phyloP scores from a whole-genome alignment of 257 asterid genomes.

The Penstemon eatonii region DNA sequence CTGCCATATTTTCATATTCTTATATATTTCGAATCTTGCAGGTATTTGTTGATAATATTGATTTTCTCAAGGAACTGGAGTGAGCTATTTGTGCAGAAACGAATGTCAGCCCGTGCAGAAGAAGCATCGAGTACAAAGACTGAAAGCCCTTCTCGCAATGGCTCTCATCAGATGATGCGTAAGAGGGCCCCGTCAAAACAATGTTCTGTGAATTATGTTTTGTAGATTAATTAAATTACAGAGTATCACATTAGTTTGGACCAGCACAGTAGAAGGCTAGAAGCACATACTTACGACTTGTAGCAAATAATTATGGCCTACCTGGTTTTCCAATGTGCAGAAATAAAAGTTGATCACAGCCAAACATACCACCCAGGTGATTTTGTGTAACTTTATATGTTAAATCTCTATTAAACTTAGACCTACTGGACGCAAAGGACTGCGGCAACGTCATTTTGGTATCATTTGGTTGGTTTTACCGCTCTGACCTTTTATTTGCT shows the following conservation, averaged over 20 bases:
- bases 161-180: slow-evolving; percentile 2
- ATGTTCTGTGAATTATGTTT: slow-evolving; percentile 24
- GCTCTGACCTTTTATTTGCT: no score
- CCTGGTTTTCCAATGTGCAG: no score
- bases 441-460: no score
- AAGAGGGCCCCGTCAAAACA: neutral
- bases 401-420: no score
- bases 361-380: no score
- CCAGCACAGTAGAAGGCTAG: slow-evolving; percentile 15
- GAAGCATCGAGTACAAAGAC: slow-evolving; percentile 15
- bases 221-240: slow-evolving; percentile 35
- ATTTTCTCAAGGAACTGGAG: slow-evolving; percentile 89
- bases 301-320: neutral
- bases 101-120: slow-evolving; percentile 12
- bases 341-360: no score
- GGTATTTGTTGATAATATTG: slow-evolving; percentile 93
- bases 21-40: slow-evolving; percentile 34
- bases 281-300: slow-evolving; percentile 1
- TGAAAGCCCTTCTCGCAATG: slow-evolving; percentile 2
- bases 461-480: no score
- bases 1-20: no score
- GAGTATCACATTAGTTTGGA: slow-evolving; percentile 12
- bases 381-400: no score
- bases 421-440: no score
- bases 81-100: slow-evolving; percentile 20